Percentiles rank a stretch among this genome's conserved stretches.
Evolutionary conservation across 345 rosid genomes (phyloP).

Genomic region (Ceriops tagal): DNA sequence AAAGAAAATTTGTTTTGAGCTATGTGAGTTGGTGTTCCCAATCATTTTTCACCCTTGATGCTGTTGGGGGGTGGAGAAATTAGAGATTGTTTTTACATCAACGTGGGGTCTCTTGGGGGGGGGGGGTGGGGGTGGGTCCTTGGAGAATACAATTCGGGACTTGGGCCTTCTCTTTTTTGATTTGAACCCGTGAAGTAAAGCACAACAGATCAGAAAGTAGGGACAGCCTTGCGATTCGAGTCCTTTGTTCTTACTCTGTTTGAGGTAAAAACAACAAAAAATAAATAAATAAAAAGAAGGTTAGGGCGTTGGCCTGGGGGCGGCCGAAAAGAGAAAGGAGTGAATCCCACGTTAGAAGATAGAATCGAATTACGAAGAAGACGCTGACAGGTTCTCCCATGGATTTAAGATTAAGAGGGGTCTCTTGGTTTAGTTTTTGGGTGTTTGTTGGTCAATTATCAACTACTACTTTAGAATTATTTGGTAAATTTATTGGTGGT

Average conservation of each 20-base stretch:
- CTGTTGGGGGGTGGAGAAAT: too few species aligned
- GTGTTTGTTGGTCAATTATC: too few species aligned
- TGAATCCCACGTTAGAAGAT: background rate
- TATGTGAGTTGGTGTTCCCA: too few species aligned
- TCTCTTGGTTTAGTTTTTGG: too few species aligned
- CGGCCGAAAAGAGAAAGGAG: slow-evolving; percentile 37
- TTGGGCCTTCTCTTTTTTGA: background rate
- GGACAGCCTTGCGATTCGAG: slow-evolving; percentile 8
- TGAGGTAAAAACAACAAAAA: background rate
- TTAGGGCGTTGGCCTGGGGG: slow-evolving; percentile 11
- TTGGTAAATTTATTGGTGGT: too few species aligned
- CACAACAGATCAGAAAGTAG: background rate
- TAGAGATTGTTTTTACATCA: too few species aligned
- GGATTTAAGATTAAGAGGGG: too few species aligned
- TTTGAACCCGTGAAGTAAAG: background rate
- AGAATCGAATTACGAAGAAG: slow-evolving; percentile 5
- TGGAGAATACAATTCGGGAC: background rate
- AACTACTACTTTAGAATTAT: too few species aligned
- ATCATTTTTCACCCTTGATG: too few species aligned
- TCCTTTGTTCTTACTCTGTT: background rate
- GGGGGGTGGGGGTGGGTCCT: too few species aligned
- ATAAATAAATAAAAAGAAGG: background rate
- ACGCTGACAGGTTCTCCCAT: slow-evolving; percentile 1
- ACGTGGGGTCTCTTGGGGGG: too few species aligned
- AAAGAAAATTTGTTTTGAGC: too few species aligned